These are phyloP conservation scores for Juncus inflexus DNA, from an alignment of 176 grass and related monocot species.

Conservation along the genomic window DNA sequence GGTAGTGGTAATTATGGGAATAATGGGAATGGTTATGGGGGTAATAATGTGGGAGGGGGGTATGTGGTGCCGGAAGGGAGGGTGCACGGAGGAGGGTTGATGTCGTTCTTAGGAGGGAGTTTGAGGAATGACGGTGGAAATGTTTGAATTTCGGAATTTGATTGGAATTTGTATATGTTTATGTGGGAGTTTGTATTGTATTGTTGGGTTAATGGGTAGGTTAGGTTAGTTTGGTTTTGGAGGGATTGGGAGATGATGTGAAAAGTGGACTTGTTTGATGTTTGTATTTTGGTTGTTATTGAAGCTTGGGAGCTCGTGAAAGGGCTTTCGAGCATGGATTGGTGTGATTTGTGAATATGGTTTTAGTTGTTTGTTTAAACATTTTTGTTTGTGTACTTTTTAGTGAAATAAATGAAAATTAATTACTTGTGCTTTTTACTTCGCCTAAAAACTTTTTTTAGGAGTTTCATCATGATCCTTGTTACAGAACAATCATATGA, in stretches of 20 bases:
- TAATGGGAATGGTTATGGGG: constrained; percentile 18
- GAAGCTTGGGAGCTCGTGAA: constrained; percentile 1
- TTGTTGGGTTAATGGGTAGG: constrained; percentile 12
- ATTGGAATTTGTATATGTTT: constrained; percentile 1
- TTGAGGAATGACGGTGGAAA: constrained; percentile 30
- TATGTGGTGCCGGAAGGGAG: constrained; percentile 71
- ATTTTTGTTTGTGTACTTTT: too few relatives aligned
- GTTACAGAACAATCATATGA: too few relatives aligned
- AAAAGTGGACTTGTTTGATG: constrained; percentile 20
- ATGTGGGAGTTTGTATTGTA: constrained; percentile 5
- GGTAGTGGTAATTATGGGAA: constrained; percentile 2
- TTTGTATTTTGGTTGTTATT: constrained; percentile 13
- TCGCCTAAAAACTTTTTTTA: too few relatives aligned
- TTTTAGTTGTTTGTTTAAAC: background rate
- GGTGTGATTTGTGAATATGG: constrained; percentile 21
- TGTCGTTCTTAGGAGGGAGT: constrained; percentile 61
- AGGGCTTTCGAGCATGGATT: constrained; percentile 8
- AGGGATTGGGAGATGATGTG: constrained; percentile 1
- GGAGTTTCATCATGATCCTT: too few relatives aligned
- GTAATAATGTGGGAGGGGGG: constrained; percentile 31
- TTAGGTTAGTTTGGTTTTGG: constrained; percentile 24
- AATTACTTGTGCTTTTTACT: too few relatives aligned
- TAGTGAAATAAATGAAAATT: too few relatives aligned
- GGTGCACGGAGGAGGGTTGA: constrained; percentile 80
- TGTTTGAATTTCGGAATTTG: constrained; percentile 24